These are phyloP conservation scores for Taiozyma sp. DNA, from an alignment of 1,139 yeast genomes.

Conservation along the genomic window DNA sequence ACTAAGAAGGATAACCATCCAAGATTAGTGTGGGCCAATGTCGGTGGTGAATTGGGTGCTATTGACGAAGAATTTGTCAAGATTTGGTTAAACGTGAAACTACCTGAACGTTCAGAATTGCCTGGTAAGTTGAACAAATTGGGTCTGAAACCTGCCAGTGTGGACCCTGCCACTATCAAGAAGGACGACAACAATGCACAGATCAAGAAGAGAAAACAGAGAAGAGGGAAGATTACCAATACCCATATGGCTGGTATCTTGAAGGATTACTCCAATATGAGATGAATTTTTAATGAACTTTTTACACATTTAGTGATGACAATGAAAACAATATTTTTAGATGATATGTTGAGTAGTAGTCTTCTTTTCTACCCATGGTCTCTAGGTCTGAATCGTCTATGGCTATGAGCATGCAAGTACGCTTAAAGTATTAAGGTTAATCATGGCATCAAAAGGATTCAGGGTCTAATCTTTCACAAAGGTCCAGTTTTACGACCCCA, in stretches of 20 bases:
- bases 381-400: too few species aligned
- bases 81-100: slow-evolving; percentile 73
- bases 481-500: background rate
- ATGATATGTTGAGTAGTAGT: too few species aligned
- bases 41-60: slow-evolving; percentile 64
- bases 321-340: background rate
- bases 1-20: slow-evolving; percentile 93
- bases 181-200: slow-evolving; percentile 47
- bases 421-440: too few species aligned
- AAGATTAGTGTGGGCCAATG: slow-evolving; percentile 85
- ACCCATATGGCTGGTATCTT: slow-evolving; percentile 94
- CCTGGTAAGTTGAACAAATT: slow-evolving; percentile 75
- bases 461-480: background rate
- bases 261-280: slow-evolving; percentile 60
- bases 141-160: slow-evolving; percentile 92
- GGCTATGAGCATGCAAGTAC: too few species aligned
- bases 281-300: slow-evolving; percentile 2
- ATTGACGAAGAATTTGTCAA: slow-evolving; percentile 79
- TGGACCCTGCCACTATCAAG: slow-evolving; percentile 86
- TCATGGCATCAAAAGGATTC: too few species aligned
- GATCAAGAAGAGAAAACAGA: slow-evolving; percentile 78
- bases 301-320: background rate
- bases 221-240: slow-evolving; percentile 91
- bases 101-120: slow-evolving; percentile 77
- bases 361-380: too few species aligned